Evolutionary conservation across 1,284 basidiomycete genomes (phyloP).

Genomic region (Amylostereum areolatum): DNA sequence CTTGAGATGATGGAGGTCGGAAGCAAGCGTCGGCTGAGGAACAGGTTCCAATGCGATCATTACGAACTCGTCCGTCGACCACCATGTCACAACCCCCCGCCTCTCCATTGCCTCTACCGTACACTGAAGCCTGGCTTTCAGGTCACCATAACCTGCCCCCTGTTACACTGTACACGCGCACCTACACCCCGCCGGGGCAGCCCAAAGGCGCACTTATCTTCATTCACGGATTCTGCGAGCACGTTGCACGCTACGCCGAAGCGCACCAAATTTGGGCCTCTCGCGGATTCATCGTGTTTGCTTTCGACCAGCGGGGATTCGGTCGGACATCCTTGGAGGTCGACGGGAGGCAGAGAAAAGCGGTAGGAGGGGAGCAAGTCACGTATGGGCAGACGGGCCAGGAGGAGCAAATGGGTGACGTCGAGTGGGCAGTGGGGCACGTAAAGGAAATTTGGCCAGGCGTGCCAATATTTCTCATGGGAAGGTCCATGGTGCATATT

Average conservation of each 20-base stretch:
- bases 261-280: slow-evolving; percentile 58
- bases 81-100: too few species aligned
- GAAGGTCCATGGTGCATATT: slow-evolving; percentile 73
- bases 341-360: slow-evolving; percentile 22
- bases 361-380: slow-evolving; percentile 39
- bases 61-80: too few species aligned
- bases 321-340: slow-evolving; percentile 69
- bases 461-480: slow-evolving; percentile 67
- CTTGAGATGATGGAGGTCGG: too few species aligned
- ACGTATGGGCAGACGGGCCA: slow-evolving; percentile 68
- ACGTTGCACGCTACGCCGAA: slow-evolving; percentile 69
- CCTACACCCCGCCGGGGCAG: slow-evolving; percentile 35
- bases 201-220: slow-evolving; percentile 70
- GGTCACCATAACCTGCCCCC: slow-evolving; percentile 5
- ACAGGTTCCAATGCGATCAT: too few species aligned
- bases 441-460: slow-evolving; percentile 38
- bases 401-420: slow-evolving; percentile 63
- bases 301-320: slow-evolving; percentile 85
- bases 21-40: too few species aligned
- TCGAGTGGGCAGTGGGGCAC: slow-evolving; percentile 60
- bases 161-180: slow-evolving; percentile 54
- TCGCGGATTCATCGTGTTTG: slow-evolving; percentile 60
- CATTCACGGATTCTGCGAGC: slow-evolving; percentile 82
- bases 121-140: not conserved
- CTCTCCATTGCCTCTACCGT: too few species aligned